These are phyloP conservation scores for Phytophthora ohioensis DNA, from an alignment of 352 stramenopile genomes.

Conservation along the genomic window DNA sequence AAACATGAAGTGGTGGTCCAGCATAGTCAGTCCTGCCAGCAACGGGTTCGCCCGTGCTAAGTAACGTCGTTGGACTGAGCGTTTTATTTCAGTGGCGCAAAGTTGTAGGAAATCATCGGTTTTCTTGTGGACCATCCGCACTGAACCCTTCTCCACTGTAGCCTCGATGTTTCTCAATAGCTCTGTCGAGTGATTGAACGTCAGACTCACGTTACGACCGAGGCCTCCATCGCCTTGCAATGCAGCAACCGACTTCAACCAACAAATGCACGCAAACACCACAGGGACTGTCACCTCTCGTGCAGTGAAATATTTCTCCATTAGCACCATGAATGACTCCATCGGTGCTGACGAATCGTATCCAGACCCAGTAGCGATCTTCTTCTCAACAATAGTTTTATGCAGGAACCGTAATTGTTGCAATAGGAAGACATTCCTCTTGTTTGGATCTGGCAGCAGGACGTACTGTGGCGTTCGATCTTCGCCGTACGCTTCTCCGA, in stretches of 20 bases:
- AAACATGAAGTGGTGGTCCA: slow-evolving; percentile 41
- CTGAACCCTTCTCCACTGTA: slow-evolving; percentile 26
- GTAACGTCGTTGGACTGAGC: not conserved
- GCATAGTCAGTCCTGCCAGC: slow-evolving; percentile 38
- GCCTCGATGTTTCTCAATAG: slow-evolving; percentile 26
- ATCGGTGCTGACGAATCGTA: slow-evolving; percentile 15
- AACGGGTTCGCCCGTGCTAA: slow-evolving; percentile 38
- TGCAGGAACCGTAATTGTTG: slow-evolving; percentile 34
- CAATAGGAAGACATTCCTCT: slow-evolving; percentile 23
- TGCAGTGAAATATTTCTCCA: slow-evolving; percentile 15
- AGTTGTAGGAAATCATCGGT: slow-evolving; percentile 16
- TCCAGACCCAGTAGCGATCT: slow-evolving; percentile 9
- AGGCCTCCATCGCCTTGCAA: slow-evolving; percentile 37
- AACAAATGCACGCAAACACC: slow-evolving; percentile 44
- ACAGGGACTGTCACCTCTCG: slow-evolving; percentile 32
- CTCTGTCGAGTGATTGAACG: slow-evolving; percentile 33
- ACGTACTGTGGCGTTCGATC: slow-evolving; percentile 16
- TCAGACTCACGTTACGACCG: slow-evolving; percentile 31
- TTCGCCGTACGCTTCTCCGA: slow-evolving; percentile 31
- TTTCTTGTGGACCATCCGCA: slow-evolving; percentile 21
- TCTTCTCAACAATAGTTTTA: slow-evolving; percentile 31
- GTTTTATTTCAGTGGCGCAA: slow-evolving; percentile 18
- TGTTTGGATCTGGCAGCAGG: slow-evolving; percentile 18
- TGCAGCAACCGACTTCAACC: slow-evolving; percentile 41
- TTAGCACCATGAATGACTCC: slow-evolving; percentile 10